Base-by-base conservation (phyloP, 495 filamentous ascomycete species). In the Glonium stellatum region DNA sequence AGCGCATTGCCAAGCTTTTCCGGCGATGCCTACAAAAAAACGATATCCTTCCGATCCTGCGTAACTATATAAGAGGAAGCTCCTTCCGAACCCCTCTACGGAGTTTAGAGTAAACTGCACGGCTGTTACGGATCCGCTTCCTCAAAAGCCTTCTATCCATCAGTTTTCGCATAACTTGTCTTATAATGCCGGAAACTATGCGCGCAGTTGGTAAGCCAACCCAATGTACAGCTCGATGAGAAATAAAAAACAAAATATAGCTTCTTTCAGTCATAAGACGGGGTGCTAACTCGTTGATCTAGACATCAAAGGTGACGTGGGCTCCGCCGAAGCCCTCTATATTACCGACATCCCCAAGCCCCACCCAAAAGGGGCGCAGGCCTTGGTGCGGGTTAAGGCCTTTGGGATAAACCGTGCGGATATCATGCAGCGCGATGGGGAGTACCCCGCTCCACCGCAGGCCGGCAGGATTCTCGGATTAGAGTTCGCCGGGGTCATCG, bases 381-480 rank as follows among this genome's bases (percentile, higher is more conserved):
- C 84, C 48, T 76, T 96, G 39, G 80, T 96, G 53, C 84, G 84
- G 62, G 77, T 95, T 63, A 84, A 84, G 67, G 86, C 87, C 60
- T 95, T 97, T 65, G 92, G 92, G 9, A 77, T 95, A 42, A 95
- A 95, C 72, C 84, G 89, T 1, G 92, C 95, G 89, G 91, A 96
- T 72, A 78, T 95, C 9, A 64, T 90, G 22, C 91, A 96, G 74
- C 83, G 91, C 15, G 81, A 87, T 68, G 91, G 91, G 3, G 60
- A 74, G 15, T 96, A 96, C 67, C 85, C 89, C 5, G 61, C 95
- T 10, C 91, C 90, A 0, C 87, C 89, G 0, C 80, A 87, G 64
- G 90, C 88, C 0, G 79, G 84, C 9, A 73, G 75, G 46, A 93
- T 80, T 0, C 78, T 96, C 11, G 91, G 91, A 27, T 89, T 96